Evolutionary conservation across 306 rosid genomes (phyloP).

Genomic region (Rosa lucieae): DNA sequence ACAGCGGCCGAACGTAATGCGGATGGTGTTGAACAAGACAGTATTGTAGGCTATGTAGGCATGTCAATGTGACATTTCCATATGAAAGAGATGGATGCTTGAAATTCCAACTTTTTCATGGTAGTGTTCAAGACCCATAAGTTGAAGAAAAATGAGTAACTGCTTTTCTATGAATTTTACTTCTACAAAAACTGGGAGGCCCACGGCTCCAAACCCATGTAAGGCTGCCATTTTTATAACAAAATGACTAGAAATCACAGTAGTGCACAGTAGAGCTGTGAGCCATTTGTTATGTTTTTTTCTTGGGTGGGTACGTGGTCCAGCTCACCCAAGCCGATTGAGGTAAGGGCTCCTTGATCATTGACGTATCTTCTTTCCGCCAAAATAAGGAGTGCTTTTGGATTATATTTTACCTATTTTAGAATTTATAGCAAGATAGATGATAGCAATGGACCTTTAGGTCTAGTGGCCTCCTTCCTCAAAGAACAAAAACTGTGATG

Average conservation of each 20-base stretch:
- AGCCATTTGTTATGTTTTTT: slow-evolving; percentile 13
- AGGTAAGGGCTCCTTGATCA: background rate
- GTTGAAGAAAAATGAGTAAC: background rate
- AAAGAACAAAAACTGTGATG: background rate
- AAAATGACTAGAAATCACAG: background rate
- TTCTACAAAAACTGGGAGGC: background rate
- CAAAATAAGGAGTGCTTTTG: background rate
- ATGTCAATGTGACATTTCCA: background rate
- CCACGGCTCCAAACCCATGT: slow-evolving; percentile 1
- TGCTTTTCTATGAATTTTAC: background rate
- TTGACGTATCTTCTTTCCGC: background rate
- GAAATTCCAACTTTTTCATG: background rate
- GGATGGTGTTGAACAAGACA: background rate
- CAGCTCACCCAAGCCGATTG: slow-evolving; percentile 4
- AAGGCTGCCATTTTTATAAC: too few species aligned
- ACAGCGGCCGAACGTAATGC: background rate
- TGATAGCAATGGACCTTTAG: background rate
- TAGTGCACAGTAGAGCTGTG: slow-evolving; percentile 20
- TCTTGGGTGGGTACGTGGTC: slow-evolving; percentile 29
- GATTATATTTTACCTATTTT: background rate
- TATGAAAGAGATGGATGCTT: background rate
- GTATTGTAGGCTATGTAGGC: too few species aligned
- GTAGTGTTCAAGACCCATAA: background rate
- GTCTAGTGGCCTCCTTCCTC: background rate
- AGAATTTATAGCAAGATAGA: background rate